phyloP scores from a whole-genome alignment of 2,329 filamentous ascomycete genomes.

The Alternaria atra region DNA sequence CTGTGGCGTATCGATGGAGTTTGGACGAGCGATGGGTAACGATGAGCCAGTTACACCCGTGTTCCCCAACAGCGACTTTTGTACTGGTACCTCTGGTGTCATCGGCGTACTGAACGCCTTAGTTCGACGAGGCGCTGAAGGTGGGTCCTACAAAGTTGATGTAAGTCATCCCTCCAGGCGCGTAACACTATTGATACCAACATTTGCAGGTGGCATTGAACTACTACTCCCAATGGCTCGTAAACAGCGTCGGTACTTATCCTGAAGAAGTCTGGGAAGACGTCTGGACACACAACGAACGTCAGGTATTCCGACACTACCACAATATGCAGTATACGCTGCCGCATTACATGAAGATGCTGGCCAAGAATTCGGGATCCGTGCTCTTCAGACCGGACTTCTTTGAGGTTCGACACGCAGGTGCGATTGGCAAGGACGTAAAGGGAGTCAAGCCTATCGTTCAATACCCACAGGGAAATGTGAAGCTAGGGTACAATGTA shows the following conservation, averaged over 20 bases:
- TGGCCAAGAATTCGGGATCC: constrained; percentile 50
- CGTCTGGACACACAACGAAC: constrained; percentile 58
- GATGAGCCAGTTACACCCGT: constrained; percentile 57
- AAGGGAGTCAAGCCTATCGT: constrained; percentile 57
- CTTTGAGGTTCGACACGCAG: constrained; percentile 56
- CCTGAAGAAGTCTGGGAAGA: constrained; percentile 58
- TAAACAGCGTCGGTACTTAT: constrained; percentile 45
- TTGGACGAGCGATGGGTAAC: constrained; percentile 58
- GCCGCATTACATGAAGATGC: constrained; percentile 53
- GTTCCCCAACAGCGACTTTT: constrained; percentile 58
- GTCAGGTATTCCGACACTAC: constrained; percentile 61
- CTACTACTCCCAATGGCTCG: constrained; percentile 51
- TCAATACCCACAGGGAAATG: constrained; percentile 42
- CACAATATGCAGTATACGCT: constrained; percentile 58
- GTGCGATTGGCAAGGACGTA: constrained; percentile 52
- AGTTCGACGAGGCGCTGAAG: constrained; percentile 50
- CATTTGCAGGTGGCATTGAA: constrained; percentile 42
- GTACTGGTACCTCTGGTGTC: constrained; percentile 56
- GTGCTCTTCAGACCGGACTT: constrained; percentile 59
- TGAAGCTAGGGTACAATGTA: constrained; percentile 57
- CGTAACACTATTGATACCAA: neutral
- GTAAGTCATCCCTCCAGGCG: constrained; percentile 39
- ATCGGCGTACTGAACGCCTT: constrained; percentile 55
- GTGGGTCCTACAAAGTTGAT: constrained; percentile 55
- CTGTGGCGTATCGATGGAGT: constrained; percentile 57